phyloP scores from a whole-genome alignment of 78 protist genomes.

The Dictyostelium capitatum region DNA sequence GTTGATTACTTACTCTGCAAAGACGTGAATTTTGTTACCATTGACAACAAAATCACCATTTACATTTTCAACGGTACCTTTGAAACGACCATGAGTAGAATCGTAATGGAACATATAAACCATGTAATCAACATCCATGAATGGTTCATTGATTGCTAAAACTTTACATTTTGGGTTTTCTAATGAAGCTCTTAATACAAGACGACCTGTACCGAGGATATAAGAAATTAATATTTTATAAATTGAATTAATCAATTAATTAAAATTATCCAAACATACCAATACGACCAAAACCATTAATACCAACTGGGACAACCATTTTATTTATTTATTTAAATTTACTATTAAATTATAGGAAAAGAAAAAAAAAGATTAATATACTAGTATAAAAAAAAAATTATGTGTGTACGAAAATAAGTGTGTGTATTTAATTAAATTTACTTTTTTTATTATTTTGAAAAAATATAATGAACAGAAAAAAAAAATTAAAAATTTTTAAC shows the following conservation, averaged over 20 bases:
- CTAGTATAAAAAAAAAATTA: no score
- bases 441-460: no score
- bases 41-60: conserved; percentile 91
- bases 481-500: no score
- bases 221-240: no score
- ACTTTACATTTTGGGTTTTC: conserved; percentile 65
- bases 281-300: conserved; percentile 99
- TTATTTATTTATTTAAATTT: conserved; percentile 27
- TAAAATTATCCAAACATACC: no score
- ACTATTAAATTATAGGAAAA: background rate
- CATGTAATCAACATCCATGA: conserved; percentile 96
- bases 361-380: background rate
- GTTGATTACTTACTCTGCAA: conserved; percentile 72
- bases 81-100: conserved; percentile 97
- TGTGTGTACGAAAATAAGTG: no score
- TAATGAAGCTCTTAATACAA: conserved; percentile 92
- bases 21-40: conserved; percentile 91
- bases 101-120: conserved; percentile 95
- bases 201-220: conserved; percentile 96
- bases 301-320: conserved; percentile 89
- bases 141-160: conserved; percentile 98
- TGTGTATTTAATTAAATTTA: no score
- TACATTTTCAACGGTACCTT: conserved; percentile 85
- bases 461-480: no score
- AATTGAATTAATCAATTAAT: no score